Evolutionary conservation across 108 stramenopile species (phyloP).

Genomic region (Thalassiosira profunda): DNA sequence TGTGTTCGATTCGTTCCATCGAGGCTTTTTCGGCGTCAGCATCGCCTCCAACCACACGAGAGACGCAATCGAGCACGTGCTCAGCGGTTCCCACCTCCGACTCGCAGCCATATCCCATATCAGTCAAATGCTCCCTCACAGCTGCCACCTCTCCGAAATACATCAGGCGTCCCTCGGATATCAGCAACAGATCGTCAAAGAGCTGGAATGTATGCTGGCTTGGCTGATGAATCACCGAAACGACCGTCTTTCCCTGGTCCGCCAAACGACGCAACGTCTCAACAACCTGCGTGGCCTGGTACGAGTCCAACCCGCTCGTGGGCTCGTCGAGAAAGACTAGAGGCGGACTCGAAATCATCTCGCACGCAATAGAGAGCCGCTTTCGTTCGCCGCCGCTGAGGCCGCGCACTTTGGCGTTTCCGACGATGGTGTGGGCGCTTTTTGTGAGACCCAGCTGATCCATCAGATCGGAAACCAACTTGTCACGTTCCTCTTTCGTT

Average conservation of each 20-base stretch:
- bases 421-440: conserved; percentile 84
- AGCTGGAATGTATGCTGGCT: conserved; percentile 75
- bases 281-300: conserved; percentile 72
- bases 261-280: conserved; percentile 77
- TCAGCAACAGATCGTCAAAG: conserved; percentile 88
- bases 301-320: conserved; percentile 81
- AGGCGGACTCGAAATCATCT: conserved; percentile 81
- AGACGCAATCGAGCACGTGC: conserved; percentile 87
- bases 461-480: conserved; percentile 67
- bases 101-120: conserved; percentile 57
- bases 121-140: conserved; percentile 65
- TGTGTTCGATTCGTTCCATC: conserved; percentile 53
- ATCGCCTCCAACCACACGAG: conserved; percentile 58
- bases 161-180: conserved; percentile 88
- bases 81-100: conserved; percentile 75
- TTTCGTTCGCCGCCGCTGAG: conserved; percentile 90
- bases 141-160: conserved; percentile 76
- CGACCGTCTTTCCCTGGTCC: conserved; percentile 79
- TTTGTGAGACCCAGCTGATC: conserved; percentile 73
- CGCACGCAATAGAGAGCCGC: conserved; percentile 87
- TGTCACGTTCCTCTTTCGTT: conserved; percentile 61
- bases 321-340: conserved; percentile 87
- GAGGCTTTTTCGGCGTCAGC: conserved; percentile 40
- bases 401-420: conserved; percentile 80
- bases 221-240: conserved; percentile 93